Percentiles rank a stretch among this genome's conserved stretches.
These are phyloP conservation scores for Sequoia sempervirens DNA, from an alignment of 75 land plant species.

Conservation along the genomic window DNA sequence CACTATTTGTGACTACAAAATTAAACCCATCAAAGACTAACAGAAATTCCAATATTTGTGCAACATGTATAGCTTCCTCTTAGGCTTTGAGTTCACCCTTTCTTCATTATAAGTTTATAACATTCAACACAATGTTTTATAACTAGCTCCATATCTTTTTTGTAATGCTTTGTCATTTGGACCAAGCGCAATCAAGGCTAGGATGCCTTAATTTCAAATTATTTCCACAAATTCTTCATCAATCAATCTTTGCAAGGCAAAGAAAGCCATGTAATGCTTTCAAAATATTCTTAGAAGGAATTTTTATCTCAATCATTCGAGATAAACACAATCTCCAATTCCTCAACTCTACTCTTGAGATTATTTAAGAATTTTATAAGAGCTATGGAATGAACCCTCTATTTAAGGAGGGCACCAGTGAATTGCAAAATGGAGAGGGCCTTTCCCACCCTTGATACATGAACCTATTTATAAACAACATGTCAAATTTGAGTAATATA, in stretches of 20 bases:
- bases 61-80: slow-evolving; percentile 23
- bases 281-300: slow-evolving; percentile 24
- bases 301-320: slow-evolving; percentile 38
- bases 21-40: slow-evolving; percentile 17
- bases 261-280: slow-evolving; percentile 55
- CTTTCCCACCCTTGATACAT: not conserved
- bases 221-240: slow-evolving; percentile 22
- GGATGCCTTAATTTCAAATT: slow-evolving; percentile 44
- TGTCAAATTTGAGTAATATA: not conserved
- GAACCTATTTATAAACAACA: not conserved
- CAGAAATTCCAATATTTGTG: slow-evolving; percentile 24
- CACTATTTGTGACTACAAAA: slow-evolving; percentile 32
- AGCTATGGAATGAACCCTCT: slow-evolving; percentile 29
- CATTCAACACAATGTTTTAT: slow-evolving; percentile 36
- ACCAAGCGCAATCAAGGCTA: slow-evolving; percentile 44
- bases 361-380: slow-evolving; percentile 42
- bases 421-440: slow-evolving; percentile 43
- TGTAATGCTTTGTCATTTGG: slow-evolving; percentile 60
- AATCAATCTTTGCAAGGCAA: slow-evolving; percentile 44
- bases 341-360: slow-evolving; percentile 36
- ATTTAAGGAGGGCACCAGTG: slow-evolving; percentile 9
- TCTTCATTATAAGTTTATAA: slow-evolving; percentile 55
- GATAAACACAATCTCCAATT: slow-evolving; percentile 47
- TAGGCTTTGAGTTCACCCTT: slow-evolving; percentile 32
- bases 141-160: slow-evolving; percentile 31